These are phyloP conservation scores for Coemansia umbellata DNA, from an alignment of 192 early-diverging fungal species.

Conservation along the genomic window DNA sequence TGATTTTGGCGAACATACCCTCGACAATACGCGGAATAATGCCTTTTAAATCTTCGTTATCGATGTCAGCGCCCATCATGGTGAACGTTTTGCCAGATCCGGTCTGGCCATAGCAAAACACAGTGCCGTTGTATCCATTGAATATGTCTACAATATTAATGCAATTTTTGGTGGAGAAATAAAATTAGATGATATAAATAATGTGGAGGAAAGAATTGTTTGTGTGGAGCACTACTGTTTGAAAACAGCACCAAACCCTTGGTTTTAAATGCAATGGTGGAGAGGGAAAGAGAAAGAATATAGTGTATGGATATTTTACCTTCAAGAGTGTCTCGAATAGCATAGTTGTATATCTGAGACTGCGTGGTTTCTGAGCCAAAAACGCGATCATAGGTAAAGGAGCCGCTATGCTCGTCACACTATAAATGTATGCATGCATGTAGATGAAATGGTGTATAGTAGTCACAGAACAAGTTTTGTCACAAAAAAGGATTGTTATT, in stretches of 20 bases:
- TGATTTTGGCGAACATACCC: constrained; percentile 89
- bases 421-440: constrained; percentile 20
- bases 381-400: constrained; percentile 88
- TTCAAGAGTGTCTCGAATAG: constrained; percentile 87
- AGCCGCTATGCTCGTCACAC: constrained; percentile 61
- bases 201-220: too few species aligned
- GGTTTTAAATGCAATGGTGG: too few species aligned
- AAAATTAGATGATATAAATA: too few species aligned
- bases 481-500: background rate
- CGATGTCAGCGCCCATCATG: constrained; percentile 98
- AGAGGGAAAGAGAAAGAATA: too few species aligned
- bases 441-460: constrained; percentile 17
- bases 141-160: constrained; percentile 70
- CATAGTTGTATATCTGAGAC: constrained; percentile 84
- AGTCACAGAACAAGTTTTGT: background rate
- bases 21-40: constrained; percentile 97
- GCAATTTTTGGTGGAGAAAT: too few species aligned
- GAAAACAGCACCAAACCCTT: background rate
- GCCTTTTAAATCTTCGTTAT: constrained; percentile 85
- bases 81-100: constrained; percentile 96
- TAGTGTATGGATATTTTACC: constrained; percentile 57
- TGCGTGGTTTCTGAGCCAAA: constrained; percentile 85
- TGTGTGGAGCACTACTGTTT: too few species aligned
- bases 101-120: constrained; percentile 99
- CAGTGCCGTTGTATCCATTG: constrained; percentile 97